These are phyloP conservation scores for Glycine latifolia DNA, from an alignment of 306 rosid species.

Conservation along the genomic window DNA sequence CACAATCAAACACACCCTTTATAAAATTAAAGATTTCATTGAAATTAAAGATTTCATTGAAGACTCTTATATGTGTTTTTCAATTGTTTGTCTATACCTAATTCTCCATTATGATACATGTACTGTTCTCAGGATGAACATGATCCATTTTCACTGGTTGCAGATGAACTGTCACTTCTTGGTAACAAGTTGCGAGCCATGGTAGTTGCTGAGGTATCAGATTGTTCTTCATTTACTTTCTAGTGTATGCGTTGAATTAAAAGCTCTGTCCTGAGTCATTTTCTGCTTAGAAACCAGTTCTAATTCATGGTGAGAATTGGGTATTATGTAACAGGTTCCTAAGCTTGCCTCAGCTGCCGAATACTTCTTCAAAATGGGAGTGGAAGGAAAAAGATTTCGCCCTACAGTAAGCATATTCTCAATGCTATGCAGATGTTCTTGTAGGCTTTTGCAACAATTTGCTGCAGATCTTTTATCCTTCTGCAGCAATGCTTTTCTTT, in stretches of 20 bases:
- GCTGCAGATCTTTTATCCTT: constrained; percentile 18
- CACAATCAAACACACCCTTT: not conserved
- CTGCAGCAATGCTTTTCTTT: constrained; percentile 6
- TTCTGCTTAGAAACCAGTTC: constrained; percentile 29
- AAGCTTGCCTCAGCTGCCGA: constrained; percentile 98
- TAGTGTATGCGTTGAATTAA: constrained; percentile 36
- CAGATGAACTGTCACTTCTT: constrained; percentile 83
- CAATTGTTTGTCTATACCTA: constrained; percentile 17
- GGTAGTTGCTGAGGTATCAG: constrained; percentile 87
- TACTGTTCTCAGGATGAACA: constrained; percentile 63
- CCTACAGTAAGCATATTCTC: constrained; percentile 76
- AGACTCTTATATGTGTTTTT: not conserved
- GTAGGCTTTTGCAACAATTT: constrained; percentile 13
- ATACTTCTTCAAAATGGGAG: constrained; percentile 92
- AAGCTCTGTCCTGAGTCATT: not conserved
- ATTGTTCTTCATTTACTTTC: constrained; percentile 34
- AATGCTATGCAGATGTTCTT: constrained; percentile 18
- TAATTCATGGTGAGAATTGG: constrained; percentile 35
- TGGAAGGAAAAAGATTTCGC: constrained; percentile 96
- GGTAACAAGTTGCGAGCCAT: constrained; percentile 78
- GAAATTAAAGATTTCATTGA: not conserved
- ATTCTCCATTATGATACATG: constrained; percentile 37
- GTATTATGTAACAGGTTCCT: constrained; percentile 76
- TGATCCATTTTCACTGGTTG: constrained; percentile 92
- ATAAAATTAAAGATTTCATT: not conserved